Base-by-base conservation (phyloP, 139 green algal species). In the Chlorella sp. region DNA sequence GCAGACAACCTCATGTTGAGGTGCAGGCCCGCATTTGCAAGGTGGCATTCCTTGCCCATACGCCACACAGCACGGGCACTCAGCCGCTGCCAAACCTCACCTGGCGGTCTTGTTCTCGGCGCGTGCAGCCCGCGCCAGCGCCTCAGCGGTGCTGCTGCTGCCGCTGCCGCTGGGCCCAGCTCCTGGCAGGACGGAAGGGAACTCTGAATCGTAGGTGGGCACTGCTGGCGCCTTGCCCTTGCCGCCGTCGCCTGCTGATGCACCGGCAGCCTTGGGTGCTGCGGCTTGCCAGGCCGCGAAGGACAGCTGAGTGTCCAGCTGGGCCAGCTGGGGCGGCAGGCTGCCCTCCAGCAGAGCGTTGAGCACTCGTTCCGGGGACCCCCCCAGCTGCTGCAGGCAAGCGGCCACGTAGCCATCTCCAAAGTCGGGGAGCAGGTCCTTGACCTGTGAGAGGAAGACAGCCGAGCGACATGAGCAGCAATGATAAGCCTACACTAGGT, bases 371-470 rank as follows among this genome's bases (percentile, higher is more conserved):
- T 97, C 94, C 0, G 89, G 68, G 65, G 90, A 88, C 38, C 78
- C 78, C 36, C 81, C 88, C 68, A 86, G 88, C 23, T 81, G 81
- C 21, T 92, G 72, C 39, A 98, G 85, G 62, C 88, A 93, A 3
- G 88, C 88, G 17, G 88, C 90, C 15, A 98, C 55, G 71, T 92
- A 98, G 39, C 94, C 94, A 44, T 92, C 87, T 0, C 94, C 94
- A 85, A 91, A 96, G 55, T 95, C 91, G 21, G 94, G 94, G 41
- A 98, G 87, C 69, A 98, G 44, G 17, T 97, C 94, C 39, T 89
- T 87, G 32, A 97, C 88, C 80, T 91, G 84, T 51, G 44, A 16
- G n/a, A 1, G 63, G 63, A 34, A 5, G 60, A n/a, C 21, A 30
- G 60, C 21, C 13, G 21, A 67, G 5, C 9, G n/a, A n/a, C n/a